Percentiles rank a stretch among this genome's conserved stretches.
These are phyloP conservation scores for Kwoniella shivajii DNA, from an alignment of 1,284 basidiomycete species.

Conservation along the genomic window DNA sequence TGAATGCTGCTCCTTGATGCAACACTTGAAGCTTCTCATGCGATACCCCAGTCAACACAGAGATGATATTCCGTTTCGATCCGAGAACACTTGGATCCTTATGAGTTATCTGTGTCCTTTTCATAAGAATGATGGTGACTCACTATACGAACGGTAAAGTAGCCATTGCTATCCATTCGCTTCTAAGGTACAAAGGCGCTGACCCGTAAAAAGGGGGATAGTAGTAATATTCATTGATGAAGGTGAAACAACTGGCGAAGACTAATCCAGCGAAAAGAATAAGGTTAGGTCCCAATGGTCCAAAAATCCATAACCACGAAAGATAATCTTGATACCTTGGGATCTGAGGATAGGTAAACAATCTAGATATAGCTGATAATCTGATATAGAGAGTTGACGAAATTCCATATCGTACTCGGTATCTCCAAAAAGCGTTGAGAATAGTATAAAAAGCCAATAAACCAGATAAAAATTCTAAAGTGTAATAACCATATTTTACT, in stretches of 20 bases:
- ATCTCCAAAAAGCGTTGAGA: neutral
- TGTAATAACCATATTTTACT: constrained; percentile 1
- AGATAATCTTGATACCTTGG: neutral
- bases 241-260: neutral
- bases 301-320: neutral
- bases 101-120: neutral
- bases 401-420: neutral
- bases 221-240: constrained; percentile 4
- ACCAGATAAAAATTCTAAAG: neutral
- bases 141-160: constrained; percentile 3
- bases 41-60: neutral
- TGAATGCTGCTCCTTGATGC: constrained; percentile 1
- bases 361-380: neutral
- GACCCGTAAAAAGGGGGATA: constrained; percentile 2
- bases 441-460: neutral
- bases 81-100: neutral
- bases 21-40: constrained; percentile 7
- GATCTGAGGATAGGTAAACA: neutral
- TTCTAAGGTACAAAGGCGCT: neutral
- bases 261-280: neutral
- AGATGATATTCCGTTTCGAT: constrained; percentile 4
- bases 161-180: constrained; percentile 3
- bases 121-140: neutral
- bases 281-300: neutral
- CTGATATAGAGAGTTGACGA: neutral